Evolutionary conservation across 2,329 filamentous ascomycete genomes (phyloP).

Genomic region (Elsinoe perseae): DNA sequence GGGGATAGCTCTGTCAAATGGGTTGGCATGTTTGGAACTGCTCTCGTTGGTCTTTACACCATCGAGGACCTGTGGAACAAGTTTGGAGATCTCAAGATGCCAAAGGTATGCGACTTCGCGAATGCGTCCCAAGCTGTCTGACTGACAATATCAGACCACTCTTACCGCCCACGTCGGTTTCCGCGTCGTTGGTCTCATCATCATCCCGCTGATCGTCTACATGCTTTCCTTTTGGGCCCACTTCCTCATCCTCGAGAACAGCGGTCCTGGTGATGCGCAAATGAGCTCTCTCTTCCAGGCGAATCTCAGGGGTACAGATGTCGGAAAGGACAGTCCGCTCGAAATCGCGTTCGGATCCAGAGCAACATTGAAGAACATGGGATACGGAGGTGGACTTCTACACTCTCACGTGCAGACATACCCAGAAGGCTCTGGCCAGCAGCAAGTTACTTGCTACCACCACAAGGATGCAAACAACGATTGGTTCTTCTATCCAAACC

Average conservation of each 20-base stretch:
- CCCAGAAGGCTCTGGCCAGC: conserved; percentile 85
- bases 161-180: conserved; percentile 72
- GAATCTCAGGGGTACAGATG: conserved; percentile 85
- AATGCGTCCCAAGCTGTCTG: background rate
- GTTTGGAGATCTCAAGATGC: conserved; percentile 90
- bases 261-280: conserved; percentile 94
- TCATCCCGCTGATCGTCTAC: conserved; percentile 85
- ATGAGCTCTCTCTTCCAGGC: conserved; percentile 99
- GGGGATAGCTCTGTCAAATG: conserved; percentile 78
- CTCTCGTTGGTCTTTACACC: conserved; percentile 90
- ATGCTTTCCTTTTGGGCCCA: conserved; percentile 92
- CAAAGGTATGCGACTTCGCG: conserved; percentile 50
- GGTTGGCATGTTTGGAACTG: conserved; percentile 92
- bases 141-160: conserved; percentile 38
- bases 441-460: conserved; percentile 98
- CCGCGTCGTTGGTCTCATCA: conserved; percentile 76
- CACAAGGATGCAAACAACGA: conserved; percentile 99
- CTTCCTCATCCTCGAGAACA: conserved; percentile 87
- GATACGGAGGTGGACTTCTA: conserved; percentile 90
- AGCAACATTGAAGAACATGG: conserved; percentile 97
- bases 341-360: conserved; percentile 85
- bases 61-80: conserved; percentile 96
- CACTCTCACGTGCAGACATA: conserved; percentile 96
- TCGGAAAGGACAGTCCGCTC: conserved; percentile 88
- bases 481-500: conserved; percentile 98